These are phyloP conservation scores for Fusarium sp. DNA, from an alignment of 2,329 filamentous ascomycete genomes.

Conservation along the genomic window DNA sequence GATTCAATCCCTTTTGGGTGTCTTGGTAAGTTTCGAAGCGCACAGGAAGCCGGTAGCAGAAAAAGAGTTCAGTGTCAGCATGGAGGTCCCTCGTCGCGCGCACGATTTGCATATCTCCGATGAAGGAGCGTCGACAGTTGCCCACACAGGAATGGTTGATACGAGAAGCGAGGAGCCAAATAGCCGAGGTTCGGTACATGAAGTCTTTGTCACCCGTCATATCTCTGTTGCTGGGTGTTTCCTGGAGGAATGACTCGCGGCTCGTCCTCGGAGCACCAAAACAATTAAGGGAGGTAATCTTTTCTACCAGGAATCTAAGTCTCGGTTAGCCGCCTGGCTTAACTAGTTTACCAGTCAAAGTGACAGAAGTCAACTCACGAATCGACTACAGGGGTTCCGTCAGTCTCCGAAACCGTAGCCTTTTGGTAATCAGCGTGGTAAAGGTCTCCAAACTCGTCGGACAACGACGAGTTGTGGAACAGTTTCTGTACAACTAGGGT, in stretches of 20 bases:
- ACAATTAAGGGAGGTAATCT: not conserved
- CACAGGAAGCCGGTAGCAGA: not conserved
- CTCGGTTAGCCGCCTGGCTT: not conserved
- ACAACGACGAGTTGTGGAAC: not conserved
- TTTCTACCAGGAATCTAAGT: not conserved
- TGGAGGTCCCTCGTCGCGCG: not conserved
- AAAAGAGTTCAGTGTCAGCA: not conserved
- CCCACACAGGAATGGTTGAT: not conserved
- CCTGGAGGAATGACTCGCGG: not conserved
- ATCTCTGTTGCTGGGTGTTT: not conserved
- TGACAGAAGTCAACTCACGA: not conserved
- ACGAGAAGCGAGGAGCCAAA: not conserved
- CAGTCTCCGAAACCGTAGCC: not conserved
- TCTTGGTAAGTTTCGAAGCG: not conserved
- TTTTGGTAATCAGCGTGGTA: not conserved
- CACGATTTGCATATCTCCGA: not conserved
- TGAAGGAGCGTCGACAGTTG: conserved; percentile 3
- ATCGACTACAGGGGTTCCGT: not conserved
- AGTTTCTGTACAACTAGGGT: not conserved
- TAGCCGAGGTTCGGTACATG: not conserved
- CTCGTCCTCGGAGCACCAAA: not conserved
- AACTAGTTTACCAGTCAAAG: not conserved
- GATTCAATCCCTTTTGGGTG: not conserved
- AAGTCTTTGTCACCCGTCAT: not conserved
- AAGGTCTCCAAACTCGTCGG: not conserved